Evolutionary conservation across 164 flowering plant species (phyloP).

Genomic region (Nymphaea thermarum): DNA sequence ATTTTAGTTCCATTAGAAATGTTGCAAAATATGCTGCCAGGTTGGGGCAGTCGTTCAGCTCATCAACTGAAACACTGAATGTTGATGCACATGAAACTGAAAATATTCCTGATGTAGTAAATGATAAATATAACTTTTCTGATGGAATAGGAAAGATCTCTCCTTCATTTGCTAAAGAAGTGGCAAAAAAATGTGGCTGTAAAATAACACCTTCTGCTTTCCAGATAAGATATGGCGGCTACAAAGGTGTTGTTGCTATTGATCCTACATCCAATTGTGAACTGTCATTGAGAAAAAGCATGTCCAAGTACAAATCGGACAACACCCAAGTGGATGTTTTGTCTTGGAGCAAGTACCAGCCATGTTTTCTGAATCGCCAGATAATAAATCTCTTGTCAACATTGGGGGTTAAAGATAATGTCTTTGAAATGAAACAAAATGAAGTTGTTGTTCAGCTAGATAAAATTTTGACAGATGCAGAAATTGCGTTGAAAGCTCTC

Average conservation of each 20-base stretch:
- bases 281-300: conserved; percentile 61
- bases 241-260: conserved; percentile 87
- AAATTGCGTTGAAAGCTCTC: conserved; percentile 48
- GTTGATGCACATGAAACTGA: conserved; percentile 43
- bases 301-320: conserved; percentile 56
- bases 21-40: conserved; percentile 91
- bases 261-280: conserved; percentile 49
- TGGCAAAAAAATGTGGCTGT: conserved; percentile 60
- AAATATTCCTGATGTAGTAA: conserved; percentile 44
- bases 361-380: conserved; percentile 82
- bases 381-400: conserved; percentile 75
- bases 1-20: conserved; percentile 54
- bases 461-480: conserved; percentile 41
- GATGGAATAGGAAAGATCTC: conserved; percentile 98
- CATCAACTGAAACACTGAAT: conserved; percentile 62
- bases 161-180: conserved; percentile 45
- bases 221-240: conserved; percentile 84
- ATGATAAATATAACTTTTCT: conserved; percentile 47
- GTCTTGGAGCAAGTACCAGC: conserved; percentile 64
- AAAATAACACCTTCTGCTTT: conserved; percentile 59
- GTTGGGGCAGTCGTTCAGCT: conserved; percentile 82
- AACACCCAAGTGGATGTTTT: conserved; percentile 62
- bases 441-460: conserved; percentile 53
- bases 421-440: conserved; percentile 57
- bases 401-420: conserved; percentile 59